Conservation (phyloP, 306 rosid genomes). For the Hippophae rhamnoides region DNA sequence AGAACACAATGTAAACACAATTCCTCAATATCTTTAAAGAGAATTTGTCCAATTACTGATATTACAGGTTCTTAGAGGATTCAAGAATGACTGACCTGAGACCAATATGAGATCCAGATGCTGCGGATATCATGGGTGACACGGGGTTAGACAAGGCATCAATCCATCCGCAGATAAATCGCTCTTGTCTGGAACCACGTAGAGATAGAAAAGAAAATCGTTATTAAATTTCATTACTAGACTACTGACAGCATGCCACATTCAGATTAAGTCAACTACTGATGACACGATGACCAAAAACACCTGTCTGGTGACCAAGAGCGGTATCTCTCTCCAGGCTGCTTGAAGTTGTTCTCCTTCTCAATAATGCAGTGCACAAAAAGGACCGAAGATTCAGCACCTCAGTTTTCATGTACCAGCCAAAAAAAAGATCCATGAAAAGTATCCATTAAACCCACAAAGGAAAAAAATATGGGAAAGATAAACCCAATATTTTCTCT, state of each 20-base stretch:
- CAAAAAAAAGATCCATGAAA: no score
- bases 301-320: conserved; percentile 80
- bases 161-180: conserved; percentile 61
- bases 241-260: neutral
- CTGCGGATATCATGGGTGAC: conserved; percentile 8
- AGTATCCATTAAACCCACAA: no score
- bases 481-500: no score
- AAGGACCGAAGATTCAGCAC: neutral
- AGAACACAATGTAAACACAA: conserved; percentile 2
- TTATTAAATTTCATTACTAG: conserved; percentile 8
- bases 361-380: conserved; percentile 44
- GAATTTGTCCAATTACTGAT: neutral
- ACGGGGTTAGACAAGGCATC: conserved; percentile 60
- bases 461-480: no score
- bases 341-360: conserved; percentile 87
- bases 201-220: conserved; percentile 4
- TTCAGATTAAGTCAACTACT: conserved; percentile 1
- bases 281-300: neutral
- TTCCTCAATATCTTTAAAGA: neutral
- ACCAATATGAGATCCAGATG: no score
- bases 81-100: neutral
- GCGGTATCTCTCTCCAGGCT: conserved; percentile 88
- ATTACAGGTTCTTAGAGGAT: neutral
- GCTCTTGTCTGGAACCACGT: conserved; percentile 59
- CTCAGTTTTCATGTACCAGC: neutral